These are phyloP conservation scores for Fragilaria crotonensis DNA, from an alignment of 108 stramenopile species.

Conservation along the genomic window DNA sequence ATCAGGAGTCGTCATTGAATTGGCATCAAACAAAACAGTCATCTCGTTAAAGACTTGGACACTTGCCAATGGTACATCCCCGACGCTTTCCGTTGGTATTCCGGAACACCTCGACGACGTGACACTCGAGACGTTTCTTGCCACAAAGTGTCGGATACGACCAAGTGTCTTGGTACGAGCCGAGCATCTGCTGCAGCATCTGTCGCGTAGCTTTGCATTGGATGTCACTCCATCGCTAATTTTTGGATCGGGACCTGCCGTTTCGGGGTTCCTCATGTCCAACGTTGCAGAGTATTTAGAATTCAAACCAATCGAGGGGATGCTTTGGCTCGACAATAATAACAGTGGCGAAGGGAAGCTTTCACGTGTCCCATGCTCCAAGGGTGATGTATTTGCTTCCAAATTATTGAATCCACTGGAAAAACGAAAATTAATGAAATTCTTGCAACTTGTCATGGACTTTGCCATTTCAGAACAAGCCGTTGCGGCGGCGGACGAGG, in stretches of 20 bases:
- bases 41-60: slow-evolving; percentile 22
- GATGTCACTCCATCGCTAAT: slow-evolving; percentile 61
- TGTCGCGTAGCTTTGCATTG: slow-evolving; percentile 50
- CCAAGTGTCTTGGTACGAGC: too few relatives aligned
- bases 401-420: slow-evolving; percentile 75
- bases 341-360: slow-evolving; percentile 14
- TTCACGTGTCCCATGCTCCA: slow-evolving; percentile 75
- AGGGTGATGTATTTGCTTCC: slow-evolving; percentile 81
- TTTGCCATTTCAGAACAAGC: slow-evolving; percentile 44
- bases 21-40: neutral
- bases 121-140: neutral
- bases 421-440: slow-evolving; percentile 90
- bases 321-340: slow-evolving; percentile 36
- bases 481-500: slow-evolving; percentile 4
- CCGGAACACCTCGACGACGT: slow-evolving; percentile 5
- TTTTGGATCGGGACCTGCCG: slow-evolving; percentile 59
- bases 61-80: slow-evolving; percentile 21
- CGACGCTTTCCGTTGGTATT: slow-evolving; percentile 20
- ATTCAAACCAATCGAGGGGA: slow-evolving; percentile 72
- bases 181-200: too few relatives aligned
- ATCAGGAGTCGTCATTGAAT: slow-evolving; percentile 15
- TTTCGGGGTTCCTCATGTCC: slow-evolving; percentile 66
- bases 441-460: slow-evolving; percentile 78
- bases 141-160: neutral
- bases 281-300: slow-evolving; percentile 86